Evolutionary conservation across 257 asterid species (phyloP), one percentile per base, ranked within the genome.

Genomic region (Fraxinus anomala): DNA sequence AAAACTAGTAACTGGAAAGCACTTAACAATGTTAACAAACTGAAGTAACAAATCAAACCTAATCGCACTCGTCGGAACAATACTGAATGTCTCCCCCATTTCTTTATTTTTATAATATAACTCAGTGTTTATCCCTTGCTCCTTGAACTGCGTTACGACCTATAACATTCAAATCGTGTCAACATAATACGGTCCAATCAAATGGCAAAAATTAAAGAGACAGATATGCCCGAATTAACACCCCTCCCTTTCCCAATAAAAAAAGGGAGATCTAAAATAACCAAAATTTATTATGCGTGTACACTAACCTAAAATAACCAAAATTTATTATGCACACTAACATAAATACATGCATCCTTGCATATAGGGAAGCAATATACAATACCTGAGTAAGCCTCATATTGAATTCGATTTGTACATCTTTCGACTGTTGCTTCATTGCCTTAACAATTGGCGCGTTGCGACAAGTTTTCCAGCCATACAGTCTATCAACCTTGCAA

Each of bases 1-100:
- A 5, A 70, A 75, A 61, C 72, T 76, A 80, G 77, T 70, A 59
- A 63, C 5, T 63, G 26, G 68, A n/a, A 81, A 61, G 31, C 59
- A 75, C 30, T 42, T 77, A 21, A 31, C n/a, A 68, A 76, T 34
- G 82, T 72, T 59, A 21, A 75, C 71, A 74, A 80, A 69, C 26
- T 65, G 78, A 54, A 54, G 13, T 61, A 23, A 61, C 14, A 24
- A 61, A 21, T 61, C 31, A 73, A 73, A 96, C 99, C 98, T 96
- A 87, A 93, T 88, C 77, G 99, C 99, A 79, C 99, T 96, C 4
- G 99, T 96, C 68, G 99, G 98, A 72, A 96, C 92, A 47, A 96
- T 96, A 89, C 89, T 92, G 83, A 78, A 87, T 11, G 96, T 91
- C 73, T 93, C 99, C 75, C 92, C 96, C 95, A 91, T 89, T 26